phyloP scores from a whole-genome alignment of 108 stramenopile species.

The Pseudonitzschia multiseries region DNA sequence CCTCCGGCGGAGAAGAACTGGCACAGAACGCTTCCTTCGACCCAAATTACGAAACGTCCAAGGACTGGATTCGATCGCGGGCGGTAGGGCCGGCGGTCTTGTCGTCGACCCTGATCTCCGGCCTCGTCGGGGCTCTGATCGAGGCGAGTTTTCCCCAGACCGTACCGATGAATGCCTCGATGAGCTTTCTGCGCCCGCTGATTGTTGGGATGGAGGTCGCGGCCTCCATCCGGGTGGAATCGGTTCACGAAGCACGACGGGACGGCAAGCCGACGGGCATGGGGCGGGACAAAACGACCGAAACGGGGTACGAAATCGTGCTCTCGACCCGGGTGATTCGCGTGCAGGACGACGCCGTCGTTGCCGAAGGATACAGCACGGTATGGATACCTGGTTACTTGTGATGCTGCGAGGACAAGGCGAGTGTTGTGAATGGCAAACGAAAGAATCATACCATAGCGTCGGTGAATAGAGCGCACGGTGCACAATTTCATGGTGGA shows the following conservation, averaged over 20 bases:
- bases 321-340: slow-evolving; percentile 42
- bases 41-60: slow-evolving; percentile 48
- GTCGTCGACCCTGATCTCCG: slow-evolving; percentile 42
- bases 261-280: neutral
- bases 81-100: slow-evolving; percentile 59
- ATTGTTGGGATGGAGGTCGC: slow-evolving; percentile 46
- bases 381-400: slow-evolving; percentile 56
- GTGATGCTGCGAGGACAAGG: slow-evolving; percentile 4
- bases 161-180: slow-evolving; percentile 23
- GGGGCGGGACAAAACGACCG: neutral
- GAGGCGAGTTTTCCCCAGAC: slow-evolving; percentile 51
- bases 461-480: too few species aligned
- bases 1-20: slow-evolving; percentile 44
- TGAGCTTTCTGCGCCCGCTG: slow-evolving; percentile 44
- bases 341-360: slow-evolving; percentile 38
- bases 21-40: slow-evolving; percentile 54
- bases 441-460: too few species aligned
- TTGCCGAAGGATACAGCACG: slow-evolving; percentile 46
- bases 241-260: slow-evolving; percentile 8
- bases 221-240: slow-evolving; percentile 36
- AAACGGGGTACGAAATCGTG: slow-evolving; percentile 38
- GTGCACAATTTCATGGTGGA: too few species aligned
- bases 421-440: too few species aligned
- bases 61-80: slow-evolving; percentile 47
- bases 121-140: slow-evolving; percentile 53